Evolutionary conservation across 2,329 filamentous ascomycete species (phyloP).

Genomic region (Xylariales sp.): DNA sequence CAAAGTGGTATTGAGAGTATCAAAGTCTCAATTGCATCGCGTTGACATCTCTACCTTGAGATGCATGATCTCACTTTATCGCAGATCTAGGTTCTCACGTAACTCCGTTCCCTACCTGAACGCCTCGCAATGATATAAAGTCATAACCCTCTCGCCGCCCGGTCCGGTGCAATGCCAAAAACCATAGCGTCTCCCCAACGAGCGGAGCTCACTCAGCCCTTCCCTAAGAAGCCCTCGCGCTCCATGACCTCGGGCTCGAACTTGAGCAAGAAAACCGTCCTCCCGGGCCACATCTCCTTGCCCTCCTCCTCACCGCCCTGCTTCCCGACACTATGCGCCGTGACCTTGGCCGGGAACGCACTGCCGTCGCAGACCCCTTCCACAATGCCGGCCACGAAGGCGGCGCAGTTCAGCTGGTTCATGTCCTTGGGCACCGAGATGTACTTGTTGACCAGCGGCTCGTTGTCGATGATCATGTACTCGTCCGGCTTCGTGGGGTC

Average conservation of each 20-base stretch:
- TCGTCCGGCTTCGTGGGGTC: constrained; percentile 81
- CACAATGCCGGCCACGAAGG: constrained; percentile 89
- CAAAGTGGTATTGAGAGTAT: too few species aligned
- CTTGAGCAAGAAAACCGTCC: constrained; percentile 92
- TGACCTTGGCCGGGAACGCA: constrained; percentile 83
- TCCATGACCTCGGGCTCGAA: constrained; percentile 90
- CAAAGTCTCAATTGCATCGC: too few species aligned
- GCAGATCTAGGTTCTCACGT: too few species aligned
- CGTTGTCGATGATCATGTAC: constrained; percentile 99
- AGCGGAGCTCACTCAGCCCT: constrained; percentile 37
- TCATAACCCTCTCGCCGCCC: too few species aligned
- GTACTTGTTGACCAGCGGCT: constrained; percentile 91
- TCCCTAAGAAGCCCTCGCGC: constrained; percentile 76
- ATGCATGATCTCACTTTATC: too few species aligned
- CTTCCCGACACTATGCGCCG: constrained; percentile 71
- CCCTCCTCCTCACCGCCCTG: constrained; percentile 38
- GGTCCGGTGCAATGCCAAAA: too few species aligned
- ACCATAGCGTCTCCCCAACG: too few species aligned
- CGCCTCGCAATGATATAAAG: too few species aligned
- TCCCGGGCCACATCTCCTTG: constrained; percentile 83
- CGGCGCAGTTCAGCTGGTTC: constrained; percentile 93
- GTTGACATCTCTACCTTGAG: too few species aligned
- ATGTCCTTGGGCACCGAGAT: constrained; percentile 92
- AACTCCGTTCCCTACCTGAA: too few species aligned
- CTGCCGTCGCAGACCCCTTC: constrained; percentile 94